A percentile compares a stretch with the other conserved stretches of the same genome.
These are phyloP conservation scores for Irpex lacteus DNA, from an alignment of 1,284 basidiomycete genomes.

Conservation along the genomic window DNA sequence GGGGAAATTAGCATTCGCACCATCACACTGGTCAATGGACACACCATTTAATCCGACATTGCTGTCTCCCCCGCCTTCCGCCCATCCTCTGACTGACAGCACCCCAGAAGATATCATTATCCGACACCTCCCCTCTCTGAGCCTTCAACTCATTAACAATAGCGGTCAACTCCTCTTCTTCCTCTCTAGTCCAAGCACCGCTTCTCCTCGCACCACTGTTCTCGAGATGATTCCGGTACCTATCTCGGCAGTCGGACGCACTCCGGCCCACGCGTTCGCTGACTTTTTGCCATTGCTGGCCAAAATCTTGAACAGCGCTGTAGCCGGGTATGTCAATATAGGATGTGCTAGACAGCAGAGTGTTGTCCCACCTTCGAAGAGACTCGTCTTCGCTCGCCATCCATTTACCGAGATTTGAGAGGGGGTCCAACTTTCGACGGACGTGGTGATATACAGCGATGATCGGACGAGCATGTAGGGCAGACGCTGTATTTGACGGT, in stretches of 20 bases:
- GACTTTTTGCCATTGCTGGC: constrained; percentile 80
- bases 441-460: constrained; percentile 82
- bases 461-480: constrained; percentile 71
- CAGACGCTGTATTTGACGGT: constrained; percentile 42
- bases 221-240: constrained; percentile 76
- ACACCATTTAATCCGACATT: constrained; percentile 84
- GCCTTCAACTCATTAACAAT: constrained; percentile 74
- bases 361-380: constrained; percentile 52
- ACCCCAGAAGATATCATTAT: constrained; percentile 81
- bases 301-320: constrained; percentile 65
- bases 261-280: constrained; percentile 65
- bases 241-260: constrained; percentile 78
- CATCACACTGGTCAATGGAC: not conserved
- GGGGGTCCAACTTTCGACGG: constrained; percentile 63
- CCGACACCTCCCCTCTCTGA: constrained; percentile 62
- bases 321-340: constrained; percentile 7
- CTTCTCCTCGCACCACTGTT: constrained; percentile 52
- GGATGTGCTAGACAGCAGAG: not conserved
- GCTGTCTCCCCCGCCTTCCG: constrained; percentile 68
- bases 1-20: not conserved
- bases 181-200: constrained; percentile 64
- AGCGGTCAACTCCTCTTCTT: constrained; percentile 65
- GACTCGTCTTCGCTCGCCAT: constrained; percentile 59
- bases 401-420: constrained; percentile 72
- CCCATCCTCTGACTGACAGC: constrained; percentile 75